A percentile compares a stretch with the other conserved stretches of the same genome.
phyloP scores from a whole-genome alignment of 345 rosid genomes.

The Heritiera littoralis region DNA sequence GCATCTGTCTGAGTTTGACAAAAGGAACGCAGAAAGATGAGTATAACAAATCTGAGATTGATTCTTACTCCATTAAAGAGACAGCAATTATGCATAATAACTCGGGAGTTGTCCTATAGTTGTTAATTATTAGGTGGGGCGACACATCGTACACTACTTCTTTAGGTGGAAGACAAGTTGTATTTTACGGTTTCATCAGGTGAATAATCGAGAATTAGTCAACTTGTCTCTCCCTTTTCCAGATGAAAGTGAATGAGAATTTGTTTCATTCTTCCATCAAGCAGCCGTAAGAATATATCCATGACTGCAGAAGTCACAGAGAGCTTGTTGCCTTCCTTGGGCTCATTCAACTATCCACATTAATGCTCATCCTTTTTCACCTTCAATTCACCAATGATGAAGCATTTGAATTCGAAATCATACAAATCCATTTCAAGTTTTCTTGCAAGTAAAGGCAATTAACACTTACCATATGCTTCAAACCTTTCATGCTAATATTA shows the following conservation, averaged over 20 bases:
- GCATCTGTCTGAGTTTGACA: slow-evolving; percentile 1
- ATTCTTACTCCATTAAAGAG: background rate
- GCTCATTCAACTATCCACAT: too few species aligned
- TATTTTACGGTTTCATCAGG: background rate
- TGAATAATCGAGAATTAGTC: background rate
- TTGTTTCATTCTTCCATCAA: background rate
- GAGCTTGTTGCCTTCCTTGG: background rate
- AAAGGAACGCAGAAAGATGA: background rate
- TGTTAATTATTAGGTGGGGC: background rate
- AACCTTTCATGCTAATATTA: background rate
- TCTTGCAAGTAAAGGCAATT: background rate
- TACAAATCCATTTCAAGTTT: too few species aligned
- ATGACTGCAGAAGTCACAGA: background rate
- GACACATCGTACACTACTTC: background rate
- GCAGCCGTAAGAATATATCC: background rate
- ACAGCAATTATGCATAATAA: background rate
- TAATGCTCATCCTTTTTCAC: background rate
- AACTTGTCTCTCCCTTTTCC: background rate
- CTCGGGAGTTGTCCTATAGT: background rate
- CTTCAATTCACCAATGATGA: background rate
- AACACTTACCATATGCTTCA: background rate
- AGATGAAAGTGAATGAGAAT: background rate
- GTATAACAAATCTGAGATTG: too few species aligned
- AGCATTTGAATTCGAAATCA: background rate
- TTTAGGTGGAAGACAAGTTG: background rate